Evolutionary conservation across 441 rosid species (phyloP), one percentile per base, ranked within the genome.

Genomic region (Melastoma candidum): DNA sequence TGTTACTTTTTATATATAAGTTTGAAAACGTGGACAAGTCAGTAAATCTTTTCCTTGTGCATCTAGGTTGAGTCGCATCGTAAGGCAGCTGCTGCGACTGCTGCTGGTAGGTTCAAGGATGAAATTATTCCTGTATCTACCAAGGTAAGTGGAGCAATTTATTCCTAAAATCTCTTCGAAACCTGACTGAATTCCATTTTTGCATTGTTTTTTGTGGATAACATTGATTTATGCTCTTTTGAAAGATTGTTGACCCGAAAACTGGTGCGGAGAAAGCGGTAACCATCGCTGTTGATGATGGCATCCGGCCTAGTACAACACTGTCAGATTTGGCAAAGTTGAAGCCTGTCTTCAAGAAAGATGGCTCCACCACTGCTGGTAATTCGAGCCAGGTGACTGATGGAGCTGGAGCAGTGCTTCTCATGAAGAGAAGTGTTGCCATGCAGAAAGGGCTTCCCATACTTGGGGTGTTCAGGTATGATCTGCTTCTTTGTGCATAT

Each of bases 291-390:
- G 78, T 85, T 68, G 99, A 94, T 67, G 99, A 94, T 77, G 99
- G 99, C 47, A 82, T 94, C 72, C 87, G 97, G 36, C 83, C 96
- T 11, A 72, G 49, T 51, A 12, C 99, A 43, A 78, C 89, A 48
- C 36, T 83, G 58, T 69, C 85, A 22, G 80, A 71, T 27, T 77
- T 94, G 48, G 89, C 68, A 52, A 94, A 80, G 73, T 72, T 94
- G 74, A 85, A 79, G 71, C 73, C 96, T 14, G 94, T 81, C 29
- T 94, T 94, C 69, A 87, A 82, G 77, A 83, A 87, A 74, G 92
- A 90, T 56, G 99, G 99, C 27, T 77, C 70, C 57, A 94, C 99
- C 4, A 94, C 99, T 60, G 99, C 97, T 49, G 99, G 97, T 94
- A 64, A 48, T 13, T 77, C 99, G 63, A 90, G 99, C 75, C 99